A percentile compares a stretch with the other conserved stretches of the same genome.
Conservation (phyloP, 2,329 filamentous ascomycete genomes). For the Aspergillus tanneri region DNA sequence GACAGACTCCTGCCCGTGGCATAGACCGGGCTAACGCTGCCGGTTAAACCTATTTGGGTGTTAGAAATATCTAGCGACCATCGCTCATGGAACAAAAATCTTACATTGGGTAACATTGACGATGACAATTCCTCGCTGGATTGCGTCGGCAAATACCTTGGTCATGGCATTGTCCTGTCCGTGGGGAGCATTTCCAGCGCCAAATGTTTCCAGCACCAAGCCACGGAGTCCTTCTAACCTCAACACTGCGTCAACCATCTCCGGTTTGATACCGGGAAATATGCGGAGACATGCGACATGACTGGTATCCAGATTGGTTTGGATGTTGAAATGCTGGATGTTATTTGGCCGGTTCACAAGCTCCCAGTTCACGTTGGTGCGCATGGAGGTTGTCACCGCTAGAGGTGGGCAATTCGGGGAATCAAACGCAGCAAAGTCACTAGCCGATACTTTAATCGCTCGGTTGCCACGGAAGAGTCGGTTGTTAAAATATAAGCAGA, state of each 20-base stretch:
- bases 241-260: conserved; percentile 85
- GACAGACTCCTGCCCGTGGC: conserved; percentile 75
- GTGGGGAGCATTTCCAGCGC: conserved; percentile 85
- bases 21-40: conserved; percentile 75
- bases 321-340: conserved; percentile 72
- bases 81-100: conserved; percentile 39
- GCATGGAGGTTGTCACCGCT: conserved; percentile 75
- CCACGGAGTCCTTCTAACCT: conserved; percentile 73
- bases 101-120: conserved; percentile 91
- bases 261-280: conserved; percentile 89
- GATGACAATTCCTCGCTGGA: conserved; percentile 76
- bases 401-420: conserved; percentile 83
- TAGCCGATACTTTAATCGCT: conserved; percentile 82
- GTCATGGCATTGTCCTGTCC: conserved; percentile 77
- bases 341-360: conserved; percentile 71
- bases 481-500: conserved; percentile 92
- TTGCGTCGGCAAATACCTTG: conserved; percentile 72
- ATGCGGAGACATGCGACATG: conserved; percentile 87
- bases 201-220: conserved; percentile 86
- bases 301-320: conserved; percentile 75
- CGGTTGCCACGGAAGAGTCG: conserved; percentile 85
- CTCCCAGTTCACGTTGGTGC: conserved; percentile 78
- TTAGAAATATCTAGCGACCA: conserved; percentile 18
- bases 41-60: conserved; percentile 51
- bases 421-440: conserved; percentile 81